Conservation (phyloP, 306 rosid genomes). For the Cajanus cajan region DNA sequence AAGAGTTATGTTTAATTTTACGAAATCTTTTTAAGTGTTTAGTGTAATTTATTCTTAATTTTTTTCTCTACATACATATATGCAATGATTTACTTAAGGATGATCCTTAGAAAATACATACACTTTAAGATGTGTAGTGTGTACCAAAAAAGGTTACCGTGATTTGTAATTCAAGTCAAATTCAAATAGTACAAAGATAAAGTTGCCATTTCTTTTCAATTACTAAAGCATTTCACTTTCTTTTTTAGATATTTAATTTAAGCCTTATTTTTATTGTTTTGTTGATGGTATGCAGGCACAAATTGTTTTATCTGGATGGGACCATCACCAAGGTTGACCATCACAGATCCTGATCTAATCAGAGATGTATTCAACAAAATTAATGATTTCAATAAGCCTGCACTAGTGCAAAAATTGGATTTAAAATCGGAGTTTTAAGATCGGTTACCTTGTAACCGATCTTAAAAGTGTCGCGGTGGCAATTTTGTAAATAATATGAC, state of each 20-base stretch:
- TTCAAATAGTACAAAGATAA: background rate
- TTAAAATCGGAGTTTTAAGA: too few species aligned
- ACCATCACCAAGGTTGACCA: constrained; percentile 36
- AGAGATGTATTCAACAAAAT: constrained; percentile 33
- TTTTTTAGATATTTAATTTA: background rate
- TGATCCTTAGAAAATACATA: background rate
- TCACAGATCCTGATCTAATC: constrained; percentile 40
- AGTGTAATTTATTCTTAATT: too few species aligned
- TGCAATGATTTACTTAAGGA: too few species aligned
- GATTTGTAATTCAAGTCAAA: background rate
- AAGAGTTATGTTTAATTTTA: too few species aligned
- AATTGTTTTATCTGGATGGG: constrained; percentile 28
- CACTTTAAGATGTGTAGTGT: background rate
- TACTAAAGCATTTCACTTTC: background rate
- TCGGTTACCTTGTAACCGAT: too few species aligned
- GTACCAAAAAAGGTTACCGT: background rate
- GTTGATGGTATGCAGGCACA: constrained; percentile 11
- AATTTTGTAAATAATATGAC: too few species aligned
- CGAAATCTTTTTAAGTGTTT: too few species aligned
- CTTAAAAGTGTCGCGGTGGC: too few species aligned
- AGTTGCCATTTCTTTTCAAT: background rate
- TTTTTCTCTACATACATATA: too few species aligned
- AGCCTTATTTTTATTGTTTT: background rate
- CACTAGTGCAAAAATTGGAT: too few species aligned
- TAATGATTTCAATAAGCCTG: constrained; percentile 30